Conservation (phyloP, 1,284 basidiomycete species). For the Cryptococcus sp. region DNA sequence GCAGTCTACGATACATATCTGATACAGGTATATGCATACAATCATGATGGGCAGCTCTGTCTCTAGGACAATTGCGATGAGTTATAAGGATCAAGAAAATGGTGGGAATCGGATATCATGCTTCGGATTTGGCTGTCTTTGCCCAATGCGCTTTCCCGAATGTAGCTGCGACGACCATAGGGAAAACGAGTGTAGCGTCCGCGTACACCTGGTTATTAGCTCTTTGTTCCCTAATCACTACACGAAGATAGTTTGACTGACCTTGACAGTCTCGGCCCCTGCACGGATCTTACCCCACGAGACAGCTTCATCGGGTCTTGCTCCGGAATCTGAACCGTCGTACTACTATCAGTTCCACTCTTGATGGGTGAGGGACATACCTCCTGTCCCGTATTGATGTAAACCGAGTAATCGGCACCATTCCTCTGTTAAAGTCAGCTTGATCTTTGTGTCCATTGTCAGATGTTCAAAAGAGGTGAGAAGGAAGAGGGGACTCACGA, state of each 20-base stretch:
- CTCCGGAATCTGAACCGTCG: slow-evolving; percentile 96
- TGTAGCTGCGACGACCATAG: slow-evolving; percentile 79
- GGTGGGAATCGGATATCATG: no score
- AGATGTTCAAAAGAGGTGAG: not conserved
- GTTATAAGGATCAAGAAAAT: no score
- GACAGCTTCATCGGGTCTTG: slow-evolving; percentile 93
- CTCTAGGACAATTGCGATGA: no score
- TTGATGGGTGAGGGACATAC: slow-evolving; percentile 13
- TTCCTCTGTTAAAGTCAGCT: slow-evolving; percentile 64
- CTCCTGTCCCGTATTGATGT: slow-evolving; percentile 98
- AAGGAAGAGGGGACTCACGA: slow-evolving; percentile 56
- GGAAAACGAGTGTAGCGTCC: slow-evolving; percentile 83
- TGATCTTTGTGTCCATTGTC: slow-evolving; percentile 3
- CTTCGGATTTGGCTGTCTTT: slow-evolving; percentile 9
- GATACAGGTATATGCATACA: no score
- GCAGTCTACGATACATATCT: no score
- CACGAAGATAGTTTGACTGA: slow-evolving; percentile 38
- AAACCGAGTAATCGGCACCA: slow-evolving; percentile 96
- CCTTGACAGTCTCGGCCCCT: slow-evolving; percentile 87
- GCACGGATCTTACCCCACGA: slow-evolving; percentile 99
- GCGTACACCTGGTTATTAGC: slow-evolving; percentile 50
- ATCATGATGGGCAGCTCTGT: no score
- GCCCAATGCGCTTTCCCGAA: slow-evolving; percentile 61
- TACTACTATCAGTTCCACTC: slow-evolving; percentile 52
- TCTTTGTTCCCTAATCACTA: not conserved